These are phyloP conservation scores for Lasiosphaeria hispida DNA, from an alignment of 495 filamentous ascomycete species.

Conservation along the genomic window DNA sequence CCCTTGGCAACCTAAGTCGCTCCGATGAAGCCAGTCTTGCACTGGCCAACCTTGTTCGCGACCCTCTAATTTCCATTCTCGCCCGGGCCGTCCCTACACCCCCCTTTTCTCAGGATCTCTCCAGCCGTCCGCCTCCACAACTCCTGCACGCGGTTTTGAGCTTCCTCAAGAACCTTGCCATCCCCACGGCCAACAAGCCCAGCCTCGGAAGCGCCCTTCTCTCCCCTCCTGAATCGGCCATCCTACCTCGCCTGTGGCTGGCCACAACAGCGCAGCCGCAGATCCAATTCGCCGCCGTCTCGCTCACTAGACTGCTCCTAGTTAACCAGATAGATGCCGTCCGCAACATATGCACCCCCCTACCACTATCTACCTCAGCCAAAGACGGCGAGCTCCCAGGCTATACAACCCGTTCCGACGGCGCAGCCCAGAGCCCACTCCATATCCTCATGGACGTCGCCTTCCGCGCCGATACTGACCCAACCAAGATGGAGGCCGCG, in stretches of 20 bases:
- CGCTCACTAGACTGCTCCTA: slow-evolving; percentile 64
- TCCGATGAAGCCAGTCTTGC: slow-evolving; percentile 61
- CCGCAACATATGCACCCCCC: slow-evolving; percentile 41
- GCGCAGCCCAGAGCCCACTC: slow-evolving; percentile 50
- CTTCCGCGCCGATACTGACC: slow-evolving; percentile 56
- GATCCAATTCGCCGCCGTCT: slow-evolving; percentile 66
- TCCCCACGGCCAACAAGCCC: slow-evolving; percentile 61
- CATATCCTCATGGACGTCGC: slow-evolving; percentile 60
- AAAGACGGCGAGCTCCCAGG: not conserved
- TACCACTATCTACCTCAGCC: slow-evolving; percentile 12
- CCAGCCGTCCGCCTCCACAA: slow-evolving; percentile 13
- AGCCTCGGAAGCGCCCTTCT: slow-evolving; percentile 49
- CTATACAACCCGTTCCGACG: slow-evolving; percentile 25
- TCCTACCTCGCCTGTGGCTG: slow-evolving; percentile 60
- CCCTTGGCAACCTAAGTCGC: slow-evolving; percentile 74
- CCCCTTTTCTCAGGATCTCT: not conserved
- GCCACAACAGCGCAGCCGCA: slow-evolving; percentile 58
- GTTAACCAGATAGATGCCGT: slow-evolving; percentile 57
- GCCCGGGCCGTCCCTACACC: slow-evolving; percentile 25
- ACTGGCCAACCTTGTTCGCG: slow-evolving; percentile 59
- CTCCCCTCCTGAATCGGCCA: slow-evolving; percentile 22
- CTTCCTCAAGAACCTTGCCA: slow-evolving; percentile 79
- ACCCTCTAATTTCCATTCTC: slow-evolving; percentile 54
- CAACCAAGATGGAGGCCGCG: slow-evolving; percentile 72
- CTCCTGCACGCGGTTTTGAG: slow-evolving; percentile 58